Evolutionary conservation across 2,329 filamentous ascomycete species (phyloP).

Genomic region (Aspergillus hiratsukae): DNA sequence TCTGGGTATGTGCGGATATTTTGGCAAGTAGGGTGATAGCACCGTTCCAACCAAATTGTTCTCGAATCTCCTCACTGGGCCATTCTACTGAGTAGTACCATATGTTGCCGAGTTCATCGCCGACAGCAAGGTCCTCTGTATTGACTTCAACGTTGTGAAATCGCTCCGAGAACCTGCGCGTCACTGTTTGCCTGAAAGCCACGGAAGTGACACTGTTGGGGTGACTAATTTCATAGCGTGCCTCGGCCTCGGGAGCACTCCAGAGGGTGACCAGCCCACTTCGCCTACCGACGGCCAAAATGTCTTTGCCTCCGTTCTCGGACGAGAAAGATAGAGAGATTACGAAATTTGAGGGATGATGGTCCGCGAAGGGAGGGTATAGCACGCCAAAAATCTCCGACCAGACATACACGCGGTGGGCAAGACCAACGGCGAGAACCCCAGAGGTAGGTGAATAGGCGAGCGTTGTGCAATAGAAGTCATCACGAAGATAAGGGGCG

Average conservation of each 20-base stretch:
- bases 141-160: slow-evolving; percentile 50
- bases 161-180: slow-evolving; percentile 47
- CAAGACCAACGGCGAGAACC: slow-evolving; percentile 78
- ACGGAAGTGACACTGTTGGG: slow-evolving; percentile 71
- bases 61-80: slow-evolving; percentile 54
- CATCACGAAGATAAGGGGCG: slow-evolving; percentile 81
- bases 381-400: slow-evolving; percentile 68
- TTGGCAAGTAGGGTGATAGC: slow-evolving; percentile 71
- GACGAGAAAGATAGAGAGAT: slow-evolving; percentile 93
- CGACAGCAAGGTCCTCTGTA: slow-evolving; percentile 80
- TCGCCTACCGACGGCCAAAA: slow-evolving; percentile 79
- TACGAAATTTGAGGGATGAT: slow-evolving; percentile 52
- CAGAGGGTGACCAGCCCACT: slow-evolving; percentile 72
- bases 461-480: slow-evolving; percentile 90
- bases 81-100: slow-evolving; percentile 92
- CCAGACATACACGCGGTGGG: slow-evolving; percentile 80
- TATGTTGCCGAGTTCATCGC: slow-evolving; percentile 75
- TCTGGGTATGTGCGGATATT: slow-evolving; percentile 75
- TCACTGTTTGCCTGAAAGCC: slow-evolving; percentile 67
- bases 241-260: slow-evolving; percentile 61
- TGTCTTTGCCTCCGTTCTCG: slow-evolving; percentile 64
- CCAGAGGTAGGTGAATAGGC: slow-evolving; percentile 74
- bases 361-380: slow-evolving; percentile 53
- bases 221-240: slow-evolving; percentile 72
- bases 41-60: slow-evolving; percentile 71